phyloP scores from a whole-genome alignment of 768 basidiomycete species.

The Pisolithus microcarpus region DNA sequence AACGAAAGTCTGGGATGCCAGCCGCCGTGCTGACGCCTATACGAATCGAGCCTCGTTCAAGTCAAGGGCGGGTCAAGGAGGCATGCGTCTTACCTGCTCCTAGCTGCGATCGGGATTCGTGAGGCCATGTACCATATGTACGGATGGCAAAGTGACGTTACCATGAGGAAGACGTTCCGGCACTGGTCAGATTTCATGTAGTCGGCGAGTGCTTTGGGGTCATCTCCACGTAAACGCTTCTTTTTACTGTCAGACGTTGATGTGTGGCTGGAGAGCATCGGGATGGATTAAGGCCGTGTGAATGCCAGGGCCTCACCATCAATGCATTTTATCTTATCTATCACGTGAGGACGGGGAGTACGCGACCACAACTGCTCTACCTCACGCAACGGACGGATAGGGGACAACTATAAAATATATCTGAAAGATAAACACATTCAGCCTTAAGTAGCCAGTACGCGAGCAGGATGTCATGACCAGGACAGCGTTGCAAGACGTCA shows the following conservation, averaged over 20 bases:
- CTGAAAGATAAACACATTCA: no score
- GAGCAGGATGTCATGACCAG: slow-evolving; percentile 5
- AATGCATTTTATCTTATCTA: no score
- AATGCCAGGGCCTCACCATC: no score
- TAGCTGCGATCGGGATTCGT: slow-evolving; percentile 32
- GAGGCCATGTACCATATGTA: slow-evolving; percentile 1
- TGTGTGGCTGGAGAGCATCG: no score
- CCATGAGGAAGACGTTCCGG: slow-evolving; percentile 69
- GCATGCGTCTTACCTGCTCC: slow-evolving; percentile 52
- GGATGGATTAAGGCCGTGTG: no score
- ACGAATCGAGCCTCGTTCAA: not conserved
- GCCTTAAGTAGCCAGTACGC: not conserved
- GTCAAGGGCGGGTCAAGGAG: not conserved
- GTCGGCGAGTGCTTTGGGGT: slow-evolving; percentile 45
- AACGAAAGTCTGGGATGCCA: slow-evolving; percentile 87
- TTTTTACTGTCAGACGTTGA: no score
- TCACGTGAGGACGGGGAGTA: no score
- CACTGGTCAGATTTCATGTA: slow-evolving; percentile 66
- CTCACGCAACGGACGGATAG: no score
- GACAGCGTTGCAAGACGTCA: slow-evolving; percentile 14
- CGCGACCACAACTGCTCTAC: no score
- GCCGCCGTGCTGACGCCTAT: slow-evolving; percentile 71
- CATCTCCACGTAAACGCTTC: slow-evolving; percentile 15
- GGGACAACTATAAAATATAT: no score
- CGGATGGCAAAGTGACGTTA: slow-evolving; percentile 20